Base-by-base conservation (phyloP, 2,329 filamentous ascomycete species). In the Dactylellina drechsleri region DNA sequence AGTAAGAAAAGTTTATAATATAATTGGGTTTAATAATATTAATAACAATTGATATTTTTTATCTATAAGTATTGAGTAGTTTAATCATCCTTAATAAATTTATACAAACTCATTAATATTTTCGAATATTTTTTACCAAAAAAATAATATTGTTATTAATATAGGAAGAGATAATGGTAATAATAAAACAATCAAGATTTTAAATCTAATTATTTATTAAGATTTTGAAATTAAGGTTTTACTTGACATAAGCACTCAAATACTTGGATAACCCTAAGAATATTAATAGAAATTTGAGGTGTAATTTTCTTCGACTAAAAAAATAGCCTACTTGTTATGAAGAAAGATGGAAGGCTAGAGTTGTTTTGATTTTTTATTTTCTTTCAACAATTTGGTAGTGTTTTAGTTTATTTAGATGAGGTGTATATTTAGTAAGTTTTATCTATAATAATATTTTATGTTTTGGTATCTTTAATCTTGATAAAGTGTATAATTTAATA, bases 361-460 rank as follows among this genome's bases (percentile, higher is more conserved):
- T 78, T 81, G 0, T 82, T 93, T 0, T 83, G 85, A 1, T 84
- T 82, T 0, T 92, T 90, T 0, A 84, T 88, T 0, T 91, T 87
- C 77, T 81, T 82, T 0, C 82, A 84, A 0, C 84, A 88, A 2
- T 80, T 90, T 0, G 86, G 87, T 3, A 77, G 75, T 0, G 92
- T 90, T 61, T 80, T 92, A 0, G 84, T 92, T 0, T 93, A 89
- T 61, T 82, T 93, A 0, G 91, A 93, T 61, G 87, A 93, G 71
- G 85, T 86, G 0, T 90, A 93, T 76, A 91, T 90, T 0, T 81
- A 90, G 72, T 90, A 91, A 0, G 91, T 86, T 0, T 90, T 93
- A 15, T 36, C 16, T 8, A n/a, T 20, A 20, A 54, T 4, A 16
- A n/a, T n/a, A n/a, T n/a, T n/a, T n/a, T n/a, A n/a, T n/a, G n/a